Evolutionary conservation across 1,139 yeast genomes (phyloP), one percentile per base, ranked within the genome.

Genomic region (Pichia cactophila): DNA sequence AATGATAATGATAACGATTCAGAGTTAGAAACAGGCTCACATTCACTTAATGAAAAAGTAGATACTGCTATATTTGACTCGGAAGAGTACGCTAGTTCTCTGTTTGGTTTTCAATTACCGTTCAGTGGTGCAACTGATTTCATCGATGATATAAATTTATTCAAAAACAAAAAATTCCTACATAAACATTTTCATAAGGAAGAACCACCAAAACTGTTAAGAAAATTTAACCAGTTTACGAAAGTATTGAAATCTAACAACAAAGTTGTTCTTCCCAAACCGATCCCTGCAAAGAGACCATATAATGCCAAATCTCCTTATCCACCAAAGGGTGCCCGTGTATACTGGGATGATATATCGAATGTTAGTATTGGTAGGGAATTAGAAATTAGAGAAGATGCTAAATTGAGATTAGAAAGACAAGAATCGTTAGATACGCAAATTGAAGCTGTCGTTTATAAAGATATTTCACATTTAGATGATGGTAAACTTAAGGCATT

Each of bases 401-500:
- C 81, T 39, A 67, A 74, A 39, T 57, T 70, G 41, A 77, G 74
- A 57, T 61, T 84, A 42, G 69, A 71, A 50, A 69, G 85, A 41
- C 84, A 79, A 54, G 78, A 78, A 50, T 72, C 85, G 0, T 69
- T 84, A 14, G 68, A 77, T 41, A 81, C 92, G 0, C 36, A 79
- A 7, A 86, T 84, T 50, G 95, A 86, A 56, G 81, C 82, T 1
- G 65, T 69, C 14, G 69, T 78, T 49, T 88, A 77, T 64, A 72
- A 70, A 49, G 70, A 77, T 46, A 70, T 74, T 41, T 80, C 76
- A 47, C 81, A 81, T 16, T 72, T 80, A 39, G 90, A 81, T 54
- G 83, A 82, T 58, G 80, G 82, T 0, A 71, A 94, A 48, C 65
- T 83, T 36, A 69, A 84, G 35, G 95, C 95, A 0, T 77, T 87